A percentile compares a stretch with the other conserved stretches of the same genome.
Evolutionary conservation across 139 green algal species (phyloP).

Genomic region (Asterochloris erici): DNA sequence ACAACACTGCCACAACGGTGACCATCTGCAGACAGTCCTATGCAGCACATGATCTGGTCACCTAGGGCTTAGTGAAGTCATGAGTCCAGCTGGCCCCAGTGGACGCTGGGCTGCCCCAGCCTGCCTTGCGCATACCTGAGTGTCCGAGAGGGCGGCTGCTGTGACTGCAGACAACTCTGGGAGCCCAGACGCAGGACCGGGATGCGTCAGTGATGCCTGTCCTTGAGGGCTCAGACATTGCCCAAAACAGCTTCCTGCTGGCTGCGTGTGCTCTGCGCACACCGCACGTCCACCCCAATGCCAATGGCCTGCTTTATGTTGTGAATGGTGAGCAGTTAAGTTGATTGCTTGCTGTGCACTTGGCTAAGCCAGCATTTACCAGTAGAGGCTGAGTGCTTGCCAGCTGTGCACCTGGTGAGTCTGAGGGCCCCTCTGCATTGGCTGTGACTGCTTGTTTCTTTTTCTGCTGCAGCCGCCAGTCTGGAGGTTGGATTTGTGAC

Average conservation of each 20-base stretch:
- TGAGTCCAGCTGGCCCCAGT: no score
- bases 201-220: background rate
- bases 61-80: no score
- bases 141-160: no score
- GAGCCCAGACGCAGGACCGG: no score
- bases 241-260: slow-evolving; percentile 23
- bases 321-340: slow-evolving; percentile 7
- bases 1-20: no score
- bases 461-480: slow-evolving; percentile 18
- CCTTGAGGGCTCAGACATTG: slow-evolving; percentile 5
- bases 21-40: no score
- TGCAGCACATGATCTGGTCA: no score
- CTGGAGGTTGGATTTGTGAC: slow-evolving; percentile 26
- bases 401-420: background rate
- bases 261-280: slow-evolving; percentile 16
- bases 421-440: background rate
- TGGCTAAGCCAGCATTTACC: background rate
- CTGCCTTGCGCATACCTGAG: no score
- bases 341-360: background rate
- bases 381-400: background rate
- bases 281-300: slow-evolving; percentile 18
- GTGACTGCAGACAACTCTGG: no score
- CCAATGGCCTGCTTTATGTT: slow-evolving; percentile 21
- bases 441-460: background rate
- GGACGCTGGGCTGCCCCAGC: no score